Evolutionary conservation across 1,139 yeast genomes (phyloP), one percentile per base, ranked within the genome.

Genomic region (Hyphopichia pseudoburtonii): DNA sequence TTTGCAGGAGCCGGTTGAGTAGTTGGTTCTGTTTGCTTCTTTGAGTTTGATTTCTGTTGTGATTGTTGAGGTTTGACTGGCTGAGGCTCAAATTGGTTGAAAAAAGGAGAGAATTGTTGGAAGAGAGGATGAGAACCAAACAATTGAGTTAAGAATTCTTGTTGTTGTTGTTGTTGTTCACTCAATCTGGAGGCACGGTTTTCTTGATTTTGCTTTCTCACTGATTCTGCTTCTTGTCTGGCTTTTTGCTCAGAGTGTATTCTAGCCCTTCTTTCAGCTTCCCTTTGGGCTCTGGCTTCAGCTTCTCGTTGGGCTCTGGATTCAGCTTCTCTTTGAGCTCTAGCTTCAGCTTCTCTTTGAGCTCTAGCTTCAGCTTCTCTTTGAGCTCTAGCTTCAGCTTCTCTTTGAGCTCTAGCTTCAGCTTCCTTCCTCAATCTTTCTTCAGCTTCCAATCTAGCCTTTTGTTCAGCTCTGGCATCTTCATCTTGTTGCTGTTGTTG

Each of bases 61-160:
- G 5, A 12, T 21, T 16, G 16, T 33, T 24, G 18, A 17, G 11
- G 32, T 32, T 29, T 18, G 30, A 21, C 27, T 26, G 31, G 35
- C 30, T 30, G 40, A 14, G 35, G 19, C 17, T 36, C 38, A 17
- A 32, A 24, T 19, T 33, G 41, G 6, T 17, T 17, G 15, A 34
- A 30, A 23, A 16, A 32, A 8, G 35, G 35, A 21, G 12, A 11
- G 24, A 34, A 29, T 18, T 29, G 32, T 5, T 17, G 22, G 18
- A 34, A 22, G 9, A 32, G 15, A n/a, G 31, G 26, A 11, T 34
- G 26, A 12, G 35, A 27, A 15, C 46, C 56, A 34, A 57, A 54
- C 24, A 57, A 47, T 33, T 51, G 57, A 17, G 46, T 43, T 18
- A 57, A 43, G 42, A 54, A 50, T 33, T 54, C 52, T 42, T 51